Evolutionary conservation across 148 eudicot genomes (phyloP).

Genomic region (Rhododendron mucronatum): DNA sequence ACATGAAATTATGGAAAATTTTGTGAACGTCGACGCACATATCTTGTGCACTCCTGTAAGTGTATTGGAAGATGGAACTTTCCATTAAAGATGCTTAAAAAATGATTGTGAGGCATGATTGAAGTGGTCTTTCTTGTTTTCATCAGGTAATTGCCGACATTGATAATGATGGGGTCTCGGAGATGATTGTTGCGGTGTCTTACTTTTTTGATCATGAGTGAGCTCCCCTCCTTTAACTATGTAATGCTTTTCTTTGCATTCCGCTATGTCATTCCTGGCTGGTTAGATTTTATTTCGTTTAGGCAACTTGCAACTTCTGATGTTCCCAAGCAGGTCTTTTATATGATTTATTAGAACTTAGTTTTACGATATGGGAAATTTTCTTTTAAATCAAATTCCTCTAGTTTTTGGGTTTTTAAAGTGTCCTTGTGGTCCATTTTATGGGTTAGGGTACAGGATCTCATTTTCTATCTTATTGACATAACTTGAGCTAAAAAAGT

Average conservation of each 20-base stretch:
- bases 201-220: constrained; percentile 99
- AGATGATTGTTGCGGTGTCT: constrained; percentile 97
- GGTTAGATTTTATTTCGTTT: not conserved
- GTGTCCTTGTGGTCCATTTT: not conserved
- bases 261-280: not conserved
- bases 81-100: not conserved
- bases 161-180: constrained; percentile 88
- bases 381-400: not conserved
- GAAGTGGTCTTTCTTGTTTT: not conserved
- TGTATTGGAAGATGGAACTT: constrained; percentile 2
- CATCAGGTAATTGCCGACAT: constrained; percentile 94
- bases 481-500: not conserved
- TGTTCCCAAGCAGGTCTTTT: not conserved
- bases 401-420: not conserved
- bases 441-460: not conserved
- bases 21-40: constrained; percentile 82
- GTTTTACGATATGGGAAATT: not conserved
- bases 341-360: not conserved
- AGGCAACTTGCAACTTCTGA: not conserved
- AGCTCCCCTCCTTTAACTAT: constrained; percentile 27
- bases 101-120: not conserved
- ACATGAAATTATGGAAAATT: constrained; percentile 68
- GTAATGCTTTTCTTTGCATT: not conserved
- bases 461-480: not conserved
- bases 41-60: constrained; percentile 93